A percentile compares a stretch with the other conserved stretches of the same genome.
Evolutionary conservation across 2,329 filamentous ascomycete species (phyloP).

Genomic region (Gnomoniopsis smithogilvyi): DNA sequence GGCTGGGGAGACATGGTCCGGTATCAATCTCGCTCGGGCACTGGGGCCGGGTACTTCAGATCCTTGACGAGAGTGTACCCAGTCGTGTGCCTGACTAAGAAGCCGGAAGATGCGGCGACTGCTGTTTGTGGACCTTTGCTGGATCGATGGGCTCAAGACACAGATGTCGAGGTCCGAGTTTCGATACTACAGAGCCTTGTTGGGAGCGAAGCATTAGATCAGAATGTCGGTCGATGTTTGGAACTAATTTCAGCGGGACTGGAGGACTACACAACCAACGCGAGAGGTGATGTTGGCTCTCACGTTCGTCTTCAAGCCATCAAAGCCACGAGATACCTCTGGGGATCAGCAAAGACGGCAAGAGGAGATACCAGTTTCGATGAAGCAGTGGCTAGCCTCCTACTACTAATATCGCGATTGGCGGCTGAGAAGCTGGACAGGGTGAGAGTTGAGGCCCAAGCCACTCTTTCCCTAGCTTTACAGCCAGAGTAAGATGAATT

Average conservation of each 20-base stretch:
- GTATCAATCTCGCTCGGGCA: slow-evolving; percentile 30
- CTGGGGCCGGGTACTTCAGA: slow-evolving; percentile 50
- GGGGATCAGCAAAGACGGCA: slow-evolving; percentile 24
- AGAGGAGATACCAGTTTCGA: background rate
- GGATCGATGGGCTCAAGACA: slow-evolving; percentile 50
- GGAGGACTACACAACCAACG: slow-evolving; percentile 87
- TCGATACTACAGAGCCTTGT: slow-evolving; percentile 54
- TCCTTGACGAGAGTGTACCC: slow-evolving; percentile 50
- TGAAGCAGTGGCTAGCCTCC: slow-evolving; percentile 29
- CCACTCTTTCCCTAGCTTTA: slow-evolving; percentile 39
- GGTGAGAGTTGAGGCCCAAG: slow-evolving; percentile 67
- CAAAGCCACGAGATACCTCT: slow-evolving; percentile 67
- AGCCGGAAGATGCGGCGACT: background rate
- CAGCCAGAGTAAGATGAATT: background rate
- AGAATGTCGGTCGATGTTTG: slow-evolving; percentile 39
- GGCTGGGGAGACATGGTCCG: slow-evolving; percentile 46
- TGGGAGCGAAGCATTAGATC: slow-evolving; percentile 41
- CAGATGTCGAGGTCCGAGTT: slow-evolving; percentile 48
- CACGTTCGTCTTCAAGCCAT: slow-evolving; percentile 79
- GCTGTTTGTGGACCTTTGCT: slow-evolving; percentile 43
- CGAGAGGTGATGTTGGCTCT: slow-evolving; percentile 86
- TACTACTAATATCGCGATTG: slow-evolving; percentile 59
- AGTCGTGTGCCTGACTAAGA: slow-evolving; percentile 24
- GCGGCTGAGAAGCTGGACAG: slow-evolving; percentile 88
- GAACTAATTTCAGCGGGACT: slow-evolving; percentile 55